Percentiles rank a stretch among this genome's conserved stretches.
Conservation (phyloP, 2,329 filamentous ascomycete species). For the Coleophoma cylindrospora region DNA sequence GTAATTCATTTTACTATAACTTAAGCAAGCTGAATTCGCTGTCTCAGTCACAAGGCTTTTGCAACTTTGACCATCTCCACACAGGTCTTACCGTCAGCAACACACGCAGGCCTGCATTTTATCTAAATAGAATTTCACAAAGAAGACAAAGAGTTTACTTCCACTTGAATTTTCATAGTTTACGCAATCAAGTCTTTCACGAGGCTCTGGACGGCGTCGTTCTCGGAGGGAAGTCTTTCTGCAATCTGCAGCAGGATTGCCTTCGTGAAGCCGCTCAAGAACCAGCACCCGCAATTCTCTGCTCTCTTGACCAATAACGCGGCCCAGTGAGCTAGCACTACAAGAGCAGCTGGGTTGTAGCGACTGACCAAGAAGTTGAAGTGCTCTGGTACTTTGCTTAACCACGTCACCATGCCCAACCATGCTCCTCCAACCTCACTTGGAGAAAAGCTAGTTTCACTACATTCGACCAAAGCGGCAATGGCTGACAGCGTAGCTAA, state of each 20-base stretch:
- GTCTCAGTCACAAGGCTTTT: too few species aligned
- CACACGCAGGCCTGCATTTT: too few species aligned
- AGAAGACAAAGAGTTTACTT: too few species aligned
- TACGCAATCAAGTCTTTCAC: background rate
- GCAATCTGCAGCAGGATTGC: background rate
- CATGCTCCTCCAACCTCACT: background rate
- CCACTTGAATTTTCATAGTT: background rate
- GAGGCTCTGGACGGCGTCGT: background rate
- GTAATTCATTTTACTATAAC: too few species aligned
- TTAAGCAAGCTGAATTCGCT: too few species aligned
- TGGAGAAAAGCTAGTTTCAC: background rate
- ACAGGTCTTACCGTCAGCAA: too few species aligned
- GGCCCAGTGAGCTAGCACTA: conserved; percentile 1
- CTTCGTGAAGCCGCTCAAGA: background rate
- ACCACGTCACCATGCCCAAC: background rate
- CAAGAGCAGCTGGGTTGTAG: background rate
- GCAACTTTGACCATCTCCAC: too few species aligned
- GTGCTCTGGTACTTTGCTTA: background rate
- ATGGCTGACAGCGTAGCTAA: background rate
- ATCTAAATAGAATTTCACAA: too few species aligned
- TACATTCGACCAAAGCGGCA: conserved; percentile 1
- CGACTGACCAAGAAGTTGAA: background rate
- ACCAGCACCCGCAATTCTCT: background rate
- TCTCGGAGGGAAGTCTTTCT: background rate
- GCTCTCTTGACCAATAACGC: background rate